Conservation (phyloP, 2,329 filamentous ascomycete genomes). For the Gaeumannomyces sp. region DNA sequence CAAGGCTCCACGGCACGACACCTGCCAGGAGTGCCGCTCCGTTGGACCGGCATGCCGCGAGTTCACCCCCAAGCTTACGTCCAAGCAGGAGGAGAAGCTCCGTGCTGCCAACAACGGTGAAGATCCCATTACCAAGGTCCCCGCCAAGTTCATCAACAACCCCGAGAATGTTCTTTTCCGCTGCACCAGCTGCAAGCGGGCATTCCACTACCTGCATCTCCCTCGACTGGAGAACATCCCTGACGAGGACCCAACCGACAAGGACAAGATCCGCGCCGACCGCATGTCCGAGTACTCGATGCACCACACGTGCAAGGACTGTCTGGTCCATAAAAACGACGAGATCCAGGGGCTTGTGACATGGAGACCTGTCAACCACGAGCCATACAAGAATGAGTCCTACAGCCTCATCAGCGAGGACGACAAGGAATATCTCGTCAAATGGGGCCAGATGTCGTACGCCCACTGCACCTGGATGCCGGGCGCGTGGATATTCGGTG, state of each 20-base stretch:
- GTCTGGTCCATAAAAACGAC: conserved; percentile 46
- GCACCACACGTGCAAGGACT: conserved; percentile 77
- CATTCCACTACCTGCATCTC: conserved; percentile 80
- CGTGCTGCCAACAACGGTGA: conserved; percentile 71
- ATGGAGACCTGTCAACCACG: conserved; percentile 68
- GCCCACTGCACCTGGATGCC: conserved; percentile 80
- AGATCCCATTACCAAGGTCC: conserved; percentile 67
- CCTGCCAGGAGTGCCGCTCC: conserved; percentile 64
- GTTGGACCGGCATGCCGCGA: conserved; percentile 64
- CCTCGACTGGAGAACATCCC: conserved; percentile 36
- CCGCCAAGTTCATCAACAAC: conserved; percentile 65
- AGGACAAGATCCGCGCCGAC: conserved; percentile 46
- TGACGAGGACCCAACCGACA: conserved; percentile 26
- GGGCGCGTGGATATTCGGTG: conserved; percentile 81
- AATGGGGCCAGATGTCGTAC: conserved; percentile 78
- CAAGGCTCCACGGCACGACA: conserved; percentile 59
- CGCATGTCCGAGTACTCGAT: conserved; percentile 66
- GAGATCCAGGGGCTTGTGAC: conserved; percentile 78
- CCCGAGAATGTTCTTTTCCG: conserved; percentile 72
- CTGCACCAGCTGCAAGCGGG: conserved; percentile 69
- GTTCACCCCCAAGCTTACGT: conserved; percentile 66
- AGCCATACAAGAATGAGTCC: conserved; percentile 46
- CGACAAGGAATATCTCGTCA: conserved; percentile 86
- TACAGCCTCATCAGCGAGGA: conserved; percentile 60
- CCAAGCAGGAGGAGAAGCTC: conserved; percentile 76